These are phyloP conservation scores for Arachis monticola DNA, from an alignment of 331 rosid species.

Conservation along the genomic window DNA sequence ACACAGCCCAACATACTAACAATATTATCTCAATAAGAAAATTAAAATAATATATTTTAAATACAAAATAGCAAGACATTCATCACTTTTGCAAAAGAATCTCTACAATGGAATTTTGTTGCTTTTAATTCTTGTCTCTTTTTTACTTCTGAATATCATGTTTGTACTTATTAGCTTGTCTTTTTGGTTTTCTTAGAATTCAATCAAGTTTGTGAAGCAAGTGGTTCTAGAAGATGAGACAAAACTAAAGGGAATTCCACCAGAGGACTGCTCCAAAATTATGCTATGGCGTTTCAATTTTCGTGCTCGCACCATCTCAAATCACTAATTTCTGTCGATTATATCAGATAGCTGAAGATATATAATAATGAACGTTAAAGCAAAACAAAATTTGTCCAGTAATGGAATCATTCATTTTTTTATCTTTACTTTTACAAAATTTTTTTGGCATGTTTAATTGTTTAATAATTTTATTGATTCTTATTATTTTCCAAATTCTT, in stretches of 20 bases:
- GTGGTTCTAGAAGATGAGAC: slow-evolving; percentile 93
- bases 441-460: slow-evolving; percentile 15
- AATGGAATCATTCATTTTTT: slow-evolving; percentile 27
- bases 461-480: slow-evolving; percentile 28
- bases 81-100: too few species aligned
- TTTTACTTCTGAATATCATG: slow-evolving; percentile 6
- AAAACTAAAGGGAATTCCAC: slow-evolving; percentile 82
- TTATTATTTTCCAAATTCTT: not conserved
- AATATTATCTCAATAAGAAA: not conserved
- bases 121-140: not conserved
- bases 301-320: slow-evolving; percentile 36
- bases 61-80: slow-evolving; percentile 1
- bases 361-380: slow-evolving; percentile 32
- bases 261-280: slow-evolving; percentile 80
- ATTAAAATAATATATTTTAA: not conserved
- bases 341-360: slow-evolving; percentile 17
- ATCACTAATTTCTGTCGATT: slow-evolving; percentile 40
- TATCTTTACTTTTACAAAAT: slow-evolving; percentile 22
- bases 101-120: not conserved
- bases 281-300: slow-evolving; percentile 79
- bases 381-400: slow-evolving; percentile 28
- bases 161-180: slow-evolving; percentile 19
- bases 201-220: slow-evolving; percentile 91
- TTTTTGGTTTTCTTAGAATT: slow-evolving; percentile 53
- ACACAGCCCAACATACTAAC: too few species aligned